Evolutionary conservation across 2,329 filamentous ascomycete species (phyloP).

Genomic region (Verticillium zaregamsianum): DNA sequence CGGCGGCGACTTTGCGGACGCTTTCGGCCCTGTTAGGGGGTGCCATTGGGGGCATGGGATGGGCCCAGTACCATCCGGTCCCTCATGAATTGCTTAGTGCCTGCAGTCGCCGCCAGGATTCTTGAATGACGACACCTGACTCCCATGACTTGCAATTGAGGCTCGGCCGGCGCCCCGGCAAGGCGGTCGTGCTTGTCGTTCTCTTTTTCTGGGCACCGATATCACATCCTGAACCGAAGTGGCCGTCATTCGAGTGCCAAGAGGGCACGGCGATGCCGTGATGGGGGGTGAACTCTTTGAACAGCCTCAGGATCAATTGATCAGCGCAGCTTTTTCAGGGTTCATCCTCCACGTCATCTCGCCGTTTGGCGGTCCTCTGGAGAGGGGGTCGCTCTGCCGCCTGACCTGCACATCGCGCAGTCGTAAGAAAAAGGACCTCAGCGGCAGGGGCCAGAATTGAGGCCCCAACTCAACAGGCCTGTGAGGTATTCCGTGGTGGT

Average conservation of each 20-base stretch:
- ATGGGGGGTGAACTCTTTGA: background rate
- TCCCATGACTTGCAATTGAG: background rate
- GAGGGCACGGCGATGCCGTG: background rate
- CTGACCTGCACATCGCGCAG: too few relatives aligned
- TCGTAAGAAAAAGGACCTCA: too few relatives aligned
- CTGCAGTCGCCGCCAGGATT: background rate
- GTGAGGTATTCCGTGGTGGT: too few relatives aligned
- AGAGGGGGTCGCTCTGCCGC: too few relatives aligned
- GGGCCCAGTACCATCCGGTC: background rate
- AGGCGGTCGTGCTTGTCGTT: background rate
- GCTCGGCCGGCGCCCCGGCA: background rate
- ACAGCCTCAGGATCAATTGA: background rate
- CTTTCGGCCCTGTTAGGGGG: background rate
- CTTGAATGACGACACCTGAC: background rate
- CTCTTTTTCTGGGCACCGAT: background rate
- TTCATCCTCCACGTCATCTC: too few relatives aligned
- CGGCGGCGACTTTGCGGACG: background rate
- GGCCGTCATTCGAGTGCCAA: background rate
- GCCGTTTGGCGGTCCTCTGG: too few relatives aligned
- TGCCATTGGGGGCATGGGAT: background rate
- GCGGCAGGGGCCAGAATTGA: too few relatives aligned
- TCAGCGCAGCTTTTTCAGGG: background rate
- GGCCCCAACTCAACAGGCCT: too few relatives aligned
- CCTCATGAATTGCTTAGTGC: background rate
- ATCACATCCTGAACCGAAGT: background rate